Evolutionary conservation across 2,329 filamentous ascomycete species (phyloP).

Genomic region (Calonectria montana): DNA sequence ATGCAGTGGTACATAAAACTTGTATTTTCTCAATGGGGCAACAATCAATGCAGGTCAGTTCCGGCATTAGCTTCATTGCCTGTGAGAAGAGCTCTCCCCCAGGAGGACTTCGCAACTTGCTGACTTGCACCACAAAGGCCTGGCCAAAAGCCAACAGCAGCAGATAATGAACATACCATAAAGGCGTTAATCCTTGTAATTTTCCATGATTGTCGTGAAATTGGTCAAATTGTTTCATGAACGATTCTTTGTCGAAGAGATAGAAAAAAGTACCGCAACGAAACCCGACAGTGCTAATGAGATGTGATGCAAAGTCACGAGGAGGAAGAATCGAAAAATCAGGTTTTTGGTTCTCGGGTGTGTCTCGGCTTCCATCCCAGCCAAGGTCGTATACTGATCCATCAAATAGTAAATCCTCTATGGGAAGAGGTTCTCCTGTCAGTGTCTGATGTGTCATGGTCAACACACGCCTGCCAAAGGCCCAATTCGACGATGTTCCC

Average conservation of each 20-base stretch:
- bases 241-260: background rate
- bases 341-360: background rate
- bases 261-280: background rate
- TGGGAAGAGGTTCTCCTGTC: background rate
- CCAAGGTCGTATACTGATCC: background rate
- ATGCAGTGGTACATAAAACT: background rate
- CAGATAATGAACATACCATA: background rate
- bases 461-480: background rate
- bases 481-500: background rate
- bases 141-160: background rate
- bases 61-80: background rate
- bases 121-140: background rate
- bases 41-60: background rate
- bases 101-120: background rate
- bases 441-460: background rate
- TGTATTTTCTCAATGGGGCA: background rate
- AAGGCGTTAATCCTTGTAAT: background rate
- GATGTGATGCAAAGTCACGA: background rate
- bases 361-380: background rate
- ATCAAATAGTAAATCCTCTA: background rate
- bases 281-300: background rate
- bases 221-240: background rate
- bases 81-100: background rate
- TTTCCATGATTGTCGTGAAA: background rate
- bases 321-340: background rate